These are phyloP conservation scores for Elongisporangium anandrum DNA, from an alignment of 352 stramenopile genomes.

Conservation along the genomic window DNA sequence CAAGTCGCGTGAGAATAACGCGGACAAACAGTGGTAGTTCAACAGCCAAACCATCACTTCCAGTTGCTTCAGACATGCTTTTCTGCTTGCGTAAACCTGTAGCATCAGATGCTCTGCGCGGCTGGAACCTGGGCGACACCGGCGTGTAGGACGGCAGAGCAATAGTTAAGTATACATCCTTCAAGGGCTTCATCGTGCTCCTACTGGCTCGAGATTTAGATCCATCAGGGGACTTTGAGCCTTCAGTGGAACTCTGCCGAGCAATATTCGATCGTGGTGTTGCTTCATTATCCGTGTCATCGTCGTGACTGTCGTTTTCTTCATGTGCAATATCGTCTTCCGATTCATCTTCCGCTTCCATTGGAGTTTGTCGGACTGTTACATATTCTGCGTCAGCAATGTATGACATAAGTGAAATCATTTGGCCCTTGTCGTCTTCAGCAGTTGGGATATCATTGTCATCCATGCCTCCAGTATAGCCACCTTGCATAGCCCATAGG, in stretches of 20 bases:
- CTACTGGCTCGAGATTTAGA: slow-evolving; percentile 6
- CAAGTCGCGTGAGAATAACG: slow-evolving; percentile 71
- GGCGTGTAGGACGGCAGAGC: slow-evolving; percentile 67
- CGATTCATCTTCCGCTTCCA: slow-evolving; percentile 17
- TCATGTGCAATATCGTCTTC: slow-evolving; percentile 37
- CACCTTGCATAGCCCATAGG: slow-evolving; percentile 70
- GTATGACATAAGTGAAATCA: slow-evolving; percentile 80
- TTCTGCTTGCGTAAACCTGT: slow-evolving; percentile 1
- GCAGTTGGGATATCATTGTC: slow-evolving; percentile 46
- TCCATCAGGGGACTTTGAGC: background rate
- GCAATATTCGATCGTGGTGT: background rate
- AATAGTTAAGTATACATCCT: slow-evolving; percentile 62
- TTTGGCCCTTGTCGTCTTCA: slow-evolving; percentile 62
- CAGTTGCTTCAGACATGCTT: slow-evolving; percentile 2
- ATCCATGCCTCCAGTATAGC: slow-evolving; percentile 18
- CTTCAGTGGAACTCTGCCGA: background rate
- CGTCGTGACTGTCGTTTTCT: slow-evolving; percentile 42
- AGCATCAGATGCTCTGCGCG: slow-evolving; percentile 1
- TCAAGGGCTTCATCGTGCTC: slow-evolving; percentile 63
- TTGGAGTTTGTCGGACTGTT: slow-evolving; percentile 57
- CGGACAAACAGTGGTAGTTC: slow-evolving; percentile 52
- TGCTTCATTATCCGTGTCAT: slow-evolving; percentile 9
- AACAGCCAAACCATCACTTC: slow-evolving; percentile 1
- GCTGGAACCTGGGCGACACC: slow-evolving; percentile 19
- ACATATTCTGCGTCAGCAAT: slow-evolving; percentile 81